A percentile compares a stretch with the other conserved stretches of the same genome.
These are phyloP conservation scores for Zygoascus hellenicus DNA, from an alignment of 1,139 yeast genomes.

Conservation along the genomic window DNA sequence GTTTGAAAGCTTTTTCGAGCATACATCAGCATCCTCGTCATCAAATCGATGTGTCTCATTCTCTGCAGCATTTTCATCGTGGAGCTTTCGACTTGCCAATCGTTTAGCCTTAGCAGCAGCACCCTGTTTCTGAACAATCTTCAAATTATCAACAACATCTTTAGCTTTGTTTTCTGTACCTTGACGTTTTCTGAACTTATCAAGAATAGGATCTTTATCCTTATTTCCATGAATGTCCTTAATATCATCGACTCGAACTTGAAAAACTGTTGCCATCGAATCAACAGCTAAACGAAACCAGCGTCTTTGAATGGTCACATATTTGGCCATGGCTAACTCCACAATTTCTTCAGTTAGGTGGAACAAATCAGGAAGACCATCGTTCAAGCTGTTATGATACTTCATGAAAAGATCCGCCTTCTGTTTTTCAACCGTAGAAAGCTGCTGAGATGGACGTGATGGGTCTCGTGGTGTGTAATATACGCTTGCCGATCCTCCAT, in stretches of 20 bases:
- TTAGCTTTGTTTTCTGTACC: neutral
- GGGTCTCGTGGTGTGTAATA: conserved; percentile 8
- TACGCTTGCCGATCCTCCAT: conserved; percentile 1
- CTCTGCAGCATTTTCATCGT: neutral
- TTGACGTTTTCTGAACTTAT: conserved; percentile 14
- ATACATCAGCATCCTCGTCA: neutral
- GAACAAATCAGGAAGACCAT: conserved; percentile 28
- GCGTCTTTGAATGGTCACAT: conserved; percentile 25
- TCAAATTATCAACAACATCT: neutral
- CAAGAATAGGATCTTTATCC: conserved; percentile 24
- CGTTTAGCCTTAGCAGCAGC: neutral
- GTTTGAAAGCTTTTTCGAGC: no score
- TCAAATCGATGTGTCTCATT: neutral
- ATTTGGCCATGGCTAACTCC: conserved; percentile 20
- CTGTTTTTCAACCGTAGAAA: conserved; percentile 13
- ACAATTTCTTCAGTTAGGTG: conserved; percentile 24
- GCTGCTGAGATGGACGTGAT: conserved; percentile 9
- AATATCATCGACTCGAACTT: conserved; percentile 19
- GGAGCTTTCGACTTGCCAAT: neutral
- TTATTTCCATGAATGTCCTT: conserved; percentile 17
- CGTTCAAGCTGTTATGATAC: conserved; percentile 25
- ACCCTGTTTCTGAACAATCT: conserved; percentile 1
- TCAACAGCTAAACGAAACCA: conserved; percentile 28
- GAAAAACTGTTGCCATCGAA: conserved; percentile 24
- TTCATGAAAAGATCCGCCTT: conserved; percentile 25